These are phyloP conservation scores for Candida anglica DNA, from an alignment of 805 yeast genomes.

Conservation along the genomic window DNA sequence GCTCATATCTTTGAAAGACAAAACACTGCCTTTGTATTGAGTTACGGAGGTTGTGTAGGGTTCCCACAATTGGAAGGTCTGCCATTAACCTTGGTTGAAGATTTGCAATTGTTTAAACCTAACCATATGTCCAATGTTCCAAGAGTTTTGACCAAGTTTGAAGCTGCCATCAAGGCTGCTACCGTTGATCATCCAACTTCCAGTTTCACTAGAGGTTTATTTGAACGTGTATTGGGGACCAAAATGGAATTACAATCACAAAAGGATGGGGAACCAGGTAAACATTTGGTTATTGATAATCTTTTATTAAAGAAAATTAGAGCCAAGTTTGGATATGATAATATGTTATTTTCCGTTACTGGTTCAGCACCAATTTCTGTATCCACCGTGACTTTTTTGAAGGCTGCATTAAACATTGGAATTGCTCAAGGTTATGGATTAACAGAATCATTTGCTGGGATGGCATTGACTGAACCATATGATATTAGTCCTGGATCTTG, in stretches of 20 bases:
- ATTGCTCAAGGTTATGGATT: slow-evolving; percentile 73
- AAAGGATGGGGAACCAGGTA: slow-evolving; percentile 34
- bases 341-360: slow-evolving; percentile 17
- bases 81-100: slow-evolving; percentile 25
- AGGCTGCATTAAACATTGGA: slow-evolving; percentile 57
- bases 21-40: slow-evolving; percentile 38
- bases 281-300: slow-evolving; percentile 30
- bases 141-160: slow-evolving; percentile 32
- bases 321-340: slow-evolving; percentile 29
- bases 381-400: slow-evolving; percentile 56
- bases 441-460: slow-evolving; percentile 62
- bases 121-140: slow-evolving; percentile 32
- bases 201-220: slow-evolving; percentile 11
- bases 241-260: slow-evolving; percentile 27
- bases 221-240: slow-evolving; percentile 16
- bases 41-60: slow-evolving; percentile 48
- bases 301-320: slow-evolving; percentile 32
- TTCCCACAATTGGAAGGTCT: slow-evolving; percentile 37
- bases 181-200: slow-evolving; percentile 12
- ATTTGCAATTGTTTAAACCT: slow-evolving; percentile 24
- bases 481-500: slow-evolving; percentile 38
- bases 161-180: slow-evolving; percentile 20
- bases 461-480: slow-evolving; percentile 32
- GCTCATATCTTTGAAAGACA: slow-evolving; percentile 59
- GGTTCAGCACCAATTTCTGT: slow-evolving; percentile 72